Base-by-base conservation (phyloP, 2,329 filamentous ascomycete species). In the Penicillium oxalicum region DNA sequence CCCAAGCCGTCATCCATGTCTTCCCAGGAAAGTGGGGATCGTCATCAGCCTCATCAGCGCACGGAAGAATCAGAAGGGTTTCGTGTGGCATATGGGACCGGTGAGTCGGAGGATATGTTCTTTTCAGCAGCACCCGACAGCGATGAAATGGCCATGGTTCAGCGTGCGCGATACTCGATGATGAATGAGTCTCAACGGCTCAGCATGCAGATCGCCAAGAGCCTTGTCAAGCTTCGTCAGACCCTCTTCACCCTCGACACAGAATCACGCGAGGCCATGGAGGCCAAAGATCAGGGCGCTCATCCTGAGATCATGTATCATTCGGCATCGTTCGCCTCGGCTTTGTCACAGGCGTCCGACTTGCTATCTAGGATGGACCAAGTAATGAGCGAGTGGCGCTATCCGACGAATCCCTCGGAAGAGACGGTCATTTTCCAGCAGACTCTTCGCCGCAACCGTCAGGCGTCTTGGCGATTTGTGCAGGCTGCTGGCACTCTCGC, bases 401-500 rank as follows among this genome's bases (percentile, higher is more conserved):
- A 84, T 59, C 81, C 82, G 0, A 61, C 83, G 28, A 74, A 81
- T 46, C 80, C 81, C 4, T 65, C 69, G 9, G 64, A 67, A 2
- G 73, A 78, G 24, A 74, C 79, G 35, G 75, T 84, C 9, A 61
- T 67, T 9, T 61, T 79, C 5, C 79, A 84, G 56, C 77, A 78
- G 54, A 76, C 75, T 7, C 68, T 83, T 25, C 77, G 80, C 29
- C 72, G 73, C 28, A 74, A 78, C 53, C 77, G 81, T 35, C 77
- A 79, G 52, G 71, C 77, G 13, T 72, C 75, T 29, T 77, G 78
- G 61, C 74, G 80, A 48, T 84, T 84, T 59, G 76, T 83, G 2
- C 82, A 84, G 64, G 81, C 79, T 38, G 72, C 79, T 34, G 82
- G 81, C 26, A 79, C 77, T 3, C 64, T 84, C 13, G 71, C 80